phyloP scores from a whole-genome alignment of 176 grass and related monocot genomes.

The Coix lacrymajobi region DNA sequence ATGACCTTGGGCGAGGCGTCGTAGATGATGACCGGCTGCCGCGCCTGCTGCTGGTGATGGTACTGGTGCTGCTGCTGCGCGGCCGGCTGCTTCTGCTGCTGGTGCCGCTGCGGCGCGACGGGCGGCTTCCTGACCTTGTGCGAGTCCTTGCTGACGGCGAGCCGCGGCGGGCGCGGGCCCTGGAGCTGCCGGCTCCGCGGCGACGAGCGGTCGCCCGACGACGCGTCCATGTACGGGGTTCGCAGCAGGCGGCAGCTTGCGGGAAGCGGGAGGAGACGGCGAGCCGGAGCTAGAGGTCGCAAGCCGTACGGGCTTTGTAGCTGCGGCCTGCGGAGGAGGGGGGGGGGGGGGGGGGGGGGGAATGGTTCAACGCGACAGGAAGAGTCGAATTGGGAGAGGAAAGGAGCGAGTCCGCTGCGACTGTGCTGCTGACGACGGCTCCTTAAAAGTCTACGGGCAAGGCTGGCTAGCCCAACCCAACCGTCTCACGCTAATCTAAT shows the following conservation, averaged over 20 bases:
- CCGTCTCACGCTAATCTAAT: not conserved
- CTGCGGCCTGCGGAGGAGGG: not conserved
- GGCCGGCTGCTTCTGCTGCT: not conserved
- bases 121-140: conserved; percentile 91
- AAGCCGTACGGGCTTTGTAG: not conserved
- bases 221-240: conserved; percentile 36
- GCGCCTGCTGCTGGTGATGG: not conserved
- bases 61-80: not conserved
- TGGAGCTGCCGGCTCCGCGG: conserved; percentile 71
- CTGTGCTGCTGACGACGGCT: not conserved
- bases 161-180: conserved; percentile 67
- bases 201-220: conserved; percentile 38
- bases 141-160: conserved; percentile 70
- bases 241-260: not conserved
- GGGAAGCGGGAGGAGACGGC: not conserved
- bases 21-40: conserved; percentile 77
- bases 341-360: not conserved
- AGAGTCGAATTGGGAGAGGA: no score
- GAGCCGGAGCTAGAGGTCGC: not conserved
- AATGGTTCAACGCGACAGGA: conserved; percentile 13
- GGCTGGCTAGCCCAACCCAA: not conserved
- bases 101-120: conserved; percentile 34
- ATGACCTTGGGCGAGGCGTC: conserved; percentile 86
- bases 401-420: not conserved
- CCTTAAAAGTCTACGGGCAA: not conserved